Percentiles rank a stretch among this genome's conserved stretches.
Evolutionary conservation across 179 eudicot species (phyloP).

Genomic region (Vitellaria paradoxa): DNA sequence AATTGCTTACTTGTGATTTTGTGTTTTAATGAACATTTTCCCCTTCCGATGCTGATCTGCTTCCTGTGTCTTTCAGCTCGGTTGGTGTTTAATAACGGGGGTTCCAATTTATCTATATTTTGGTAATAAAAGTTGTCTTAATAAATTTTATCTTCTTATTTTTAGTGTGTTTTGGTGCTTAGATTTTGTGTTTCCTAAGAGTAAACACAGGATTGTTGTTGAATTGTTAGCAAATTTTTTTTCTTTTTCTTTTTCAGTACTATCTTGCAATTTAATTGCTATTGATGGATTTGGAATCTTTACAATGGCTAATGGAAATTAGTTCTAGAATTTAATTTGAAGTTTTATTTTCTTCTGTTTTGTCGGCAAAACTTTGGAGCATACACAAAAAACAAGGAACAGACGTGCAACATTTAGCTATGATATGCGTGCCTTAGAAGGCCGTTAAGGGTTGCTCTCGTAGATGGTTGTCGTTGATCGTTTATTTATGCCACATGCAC

Average conservation of each 20-base stretch:
- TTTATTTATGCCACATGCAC: not conserved
- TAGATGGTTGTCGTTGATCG: not conserved
- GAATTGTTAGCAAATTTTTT: not conserved
- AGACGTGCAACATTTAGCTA: not conserved
- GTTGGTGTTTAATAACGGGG: conserved; percentile 19
- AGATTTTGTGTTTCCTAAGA: not conserved
- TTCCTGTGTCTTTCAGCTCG: conserved; percentile 36
- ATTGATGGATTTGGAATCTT: not conserved
- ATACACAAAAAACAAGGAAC: not conserved
- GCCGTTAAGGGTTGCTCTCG: not conserved
- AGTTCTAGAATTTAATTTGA: not conserved
- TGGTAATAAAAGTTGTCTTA: not conserved
- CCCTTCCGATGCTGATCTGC: conserved; percentile 12
- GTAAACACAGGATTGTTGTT: not conserved
- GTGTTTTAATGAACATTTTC: not conserved
- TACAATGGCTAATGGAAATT: not conserved
- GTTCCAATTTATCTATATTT: not conserved
- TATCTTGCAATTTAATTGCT: not conserved
- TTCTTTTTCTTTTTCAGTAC: not conserved
- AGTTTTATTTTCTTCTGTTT: not conserved
- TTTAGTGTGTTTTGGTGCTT: not conserved
- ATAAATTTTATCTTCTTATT: not conserved
- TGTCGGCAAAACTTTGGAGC: not conserved
- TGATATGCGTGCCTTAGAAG: not conserved
- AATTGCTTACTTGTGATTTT: conserved; percentile 8